Evolutionary conservation across 2,329 filamentous ascomycete genomes (phyloP).

Genomic region (Didymella lethalis): DNA sequence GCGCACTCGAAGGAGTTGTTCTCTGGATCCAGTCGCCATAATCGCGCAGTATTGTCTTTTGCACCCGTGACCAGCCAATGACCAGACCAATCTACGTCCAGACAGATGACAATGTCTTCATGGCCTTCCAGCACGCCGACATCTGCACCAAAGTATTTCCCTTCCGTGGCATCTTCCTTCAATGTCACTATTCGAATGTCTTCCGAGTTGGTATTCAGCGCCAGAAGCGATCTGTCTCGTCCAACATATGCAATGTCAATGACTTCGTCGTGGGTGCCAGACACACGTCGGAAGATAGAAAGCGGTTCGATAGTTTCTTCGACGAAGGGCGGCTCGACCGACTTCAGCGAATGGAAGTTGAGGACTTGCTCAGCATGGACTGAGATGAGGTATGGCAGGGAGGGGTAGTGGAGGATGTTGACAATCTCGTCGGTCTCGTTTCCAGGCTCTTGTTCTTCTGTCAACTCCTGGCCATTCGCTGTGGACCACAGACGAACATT

Average conservation of each 20-base stretch:
- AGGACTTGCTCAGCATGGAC: conserved; percentile 91
- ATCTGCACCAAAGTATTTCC: conserved; percentile 87
- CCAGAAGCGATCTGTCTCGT: conserved; percentile 79
- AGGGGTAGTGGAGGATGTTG: conserved; percentile 71
- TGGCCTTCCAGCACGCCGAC: conserved; percentile 87
- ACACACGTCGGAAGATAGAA: conserved; percentile 76
- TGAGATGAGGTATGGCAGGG: conserved; percentile 75
- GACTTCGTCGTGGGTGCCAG: conserved; percentile 96
- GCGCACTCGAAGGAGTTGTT: conserved; percentile 80
- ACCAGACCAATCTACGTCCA: conserved; percentile 96
- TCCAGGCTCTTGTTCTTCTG: conserved; percentile 71
- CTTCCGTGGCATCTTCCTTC: conserved; percentile 42
- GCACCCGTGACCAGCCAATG: conserved; percentile 95
- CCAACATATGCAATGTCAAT: conserved; percentile 92
- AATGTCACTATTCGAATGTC: conserved; percentile 88
- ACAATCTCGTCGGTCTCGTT: conserved; percentile 73
- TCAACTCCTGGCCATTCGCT: conserved; percentile 78
- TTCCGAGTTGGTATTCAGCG: conserved; percentile 93
- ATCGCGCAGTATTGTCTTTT: conserved; percentile 91
- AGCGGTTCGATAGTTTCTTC: conserved; percentile 64
- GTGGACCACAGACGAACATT: conserved; percentile 84
- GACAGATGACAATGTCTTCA: conserved; percentile 91
- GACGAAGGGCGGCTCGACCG: conserved; percentile 52
- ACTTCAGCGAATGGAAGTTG: conserved; percentile 70
- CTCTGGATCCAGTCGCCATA: conserved; percentile 85